Evolutionary conservation across 2,329 filamentous ascomycete species (phyloP).

Genomic region (Huntiella omanensis): DNA sequence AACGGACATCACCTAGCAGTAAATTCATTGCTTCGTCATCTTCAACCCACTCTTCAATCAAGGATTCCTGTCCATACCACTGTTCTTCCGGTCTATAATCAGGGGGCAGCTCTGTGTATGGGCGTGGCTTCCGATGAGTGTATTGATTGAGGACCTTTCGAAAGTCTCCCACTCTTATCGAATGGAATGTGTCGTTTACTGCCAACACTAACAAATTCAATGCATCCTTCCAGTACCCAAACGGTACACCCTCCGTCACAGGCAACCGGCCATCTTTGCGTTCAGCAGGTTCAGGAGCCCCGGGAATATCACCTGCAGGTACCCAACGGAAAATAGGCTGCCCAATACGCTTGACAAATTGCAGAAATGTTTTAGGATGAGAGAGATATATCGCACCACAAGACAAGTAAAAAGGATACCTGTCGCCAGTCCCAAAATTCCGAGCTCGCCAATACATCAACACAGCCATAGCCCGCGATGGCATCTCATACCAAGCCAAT

Average conservation of each 20-base stretch:
- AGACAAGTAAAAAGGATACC: slow-evolving; percentile 32
- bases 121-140: too few species aligned
- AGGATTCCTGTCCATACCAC: too few species aligned
- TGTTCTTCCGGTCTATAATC: too few species aligned
- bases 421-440: slow-evolving; percentile 29
- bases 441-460: too few species aligned
- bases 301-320: slow-evolving; percentile 13
- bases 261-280: slow-evolving; percentile 10
- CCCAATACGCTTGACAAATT: slow-evolving; percentile 35
- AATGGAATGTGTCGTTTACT: slow-evolving; percentile 20
- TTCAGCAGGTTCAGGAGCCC: slow-evolving; percentile 17
- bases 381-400: slow-evolving; percentile 29
- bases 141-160: too few species aligned
- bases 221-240: slow-evolving; percentile 45
- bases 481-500: too few species aligned
- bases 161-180: too few species aligned
- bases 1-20: too few species aligned
- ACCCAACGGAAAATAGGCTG: slow-evolving; percentile 38
- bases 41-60: too few species aligned
- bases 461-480: too few species aligned
- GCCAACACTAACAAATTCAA: slow-evolving; percentile 36
- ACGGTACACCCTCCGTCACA: slow-evolving; percentile 16
- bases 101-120: too few species aligned
- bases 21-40: too few species aligned
- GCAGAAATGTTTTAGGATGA: slow-evolving; percentile 34